Percentiles rank a stretch among this genome's conserved stretches.
phyloP scores from a whole-genome alignment of 1,284 basidiomycete species.

The Ustilago bromivora region DNA sequence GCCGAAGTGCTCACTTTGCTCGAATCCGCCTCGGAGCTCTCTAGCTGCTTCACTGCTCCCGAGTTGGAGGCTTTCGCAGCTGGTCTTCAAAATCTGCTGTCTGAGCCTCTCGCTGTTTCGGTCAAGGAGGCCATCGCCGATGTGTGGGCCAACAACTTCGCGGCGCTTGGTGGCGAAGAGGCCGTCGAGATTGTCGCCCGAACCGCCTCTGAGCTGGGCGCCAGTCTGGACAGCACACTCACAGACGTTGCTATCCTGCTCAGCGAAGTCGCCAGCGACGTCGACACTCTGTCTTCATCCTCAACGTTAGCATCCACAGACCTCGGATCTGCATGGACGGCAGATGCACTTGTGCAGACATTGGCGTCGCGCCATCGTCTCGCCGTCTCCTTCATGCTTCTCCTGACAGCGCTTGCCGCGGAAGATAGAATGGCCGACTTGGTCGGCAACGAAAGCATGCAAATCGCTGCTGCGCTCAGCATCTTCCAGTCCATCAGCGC shows the following conservation, averaged over 20 bases:
- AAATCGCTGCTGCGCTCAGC: constrained; percentile 42
- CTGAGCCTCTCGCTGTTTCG: constrained; percentile 37
- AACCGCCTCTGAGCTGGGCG: constrained; percentile 38
- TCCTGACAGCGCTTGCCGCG: constrained; percentile 39
- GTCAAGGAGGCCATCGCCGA: constrained; percentile 46
- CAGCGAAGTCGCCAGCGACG: constrained; percentile 30
- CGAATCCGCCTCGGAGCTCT: constrained; percentile 41
- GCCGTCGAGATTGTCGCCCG: constrained; percentile 25
- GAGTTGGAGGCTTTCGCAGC: constrained; percentile 42
- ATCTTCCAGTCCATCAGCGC: constrained; percentile 40
- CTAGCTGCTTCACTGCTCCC: constrained; percentile 35
- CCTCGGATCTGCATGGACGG: constrained; percentile 37
- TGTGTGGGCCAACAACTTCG: constrained; percentile 41
- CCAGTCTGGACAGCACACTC: constrained; percentile 44
- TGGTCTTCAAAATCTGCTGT: constrained; percentile 38
- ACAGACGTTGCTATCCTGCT: constrained; percentile 39
- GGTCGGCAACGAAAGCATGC: constrained; percentile 41
- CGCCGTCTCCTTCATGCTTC: constrained; percentile 33
- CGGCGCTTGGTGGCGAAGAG: constrained; percentile 30
- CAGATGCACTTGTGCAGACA: constrained; percentile 43
- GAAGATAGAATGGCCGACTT: constrained; percentile 45
- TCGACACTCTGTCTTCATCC: constrained; percentile 4
- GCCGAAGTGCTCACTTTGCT: constrained; percentile 42
- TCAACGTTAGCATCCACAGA: constrained; percentile 34
- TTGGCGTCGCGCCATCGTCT: constrained; percentile 43